Percentiles rank a stretch among this genome's conserved stretches.
phyloP scores from a whole-genome alignment of 208 protist species.

The Leishmania aethiopica region DNA sequence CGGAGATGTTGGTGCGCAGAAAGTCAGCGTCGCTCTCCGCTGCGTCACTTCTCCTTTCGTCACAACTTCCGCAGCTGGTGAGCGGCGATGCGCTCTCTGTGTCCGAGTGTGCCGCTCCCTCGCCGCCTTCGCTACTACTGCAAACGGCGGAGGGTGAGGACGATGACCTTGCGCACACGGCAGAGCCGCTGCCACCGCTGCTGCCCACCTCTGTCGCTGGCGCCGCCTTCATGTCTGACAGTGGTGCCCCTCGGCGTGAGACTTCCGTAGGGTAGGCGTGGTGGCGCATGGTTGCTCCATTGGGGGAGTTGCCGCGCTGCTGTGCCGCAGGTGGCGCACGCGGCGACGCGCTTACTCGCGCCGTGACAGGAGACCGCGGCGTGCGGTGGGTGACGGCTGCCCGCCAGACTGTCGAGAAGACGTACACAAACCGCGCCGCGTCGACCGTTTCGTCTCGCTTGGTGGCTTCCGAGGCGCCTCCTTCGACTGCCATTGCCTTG shows the following conservation, averaged over 20 bases:
- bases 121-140: background rate
- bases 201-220: background rate
- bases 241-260: background rate
- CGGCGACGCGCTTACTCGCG: background rate
- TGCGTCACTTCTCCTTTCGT: background rate
- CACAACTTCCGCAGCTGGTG: constrained; percentile 1
- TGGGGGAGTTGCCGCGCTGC: background rate
- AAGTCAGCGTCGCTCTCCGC: constrained; percentile 17
- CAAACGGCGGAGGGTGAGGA: background rate
- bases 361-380: background rate
- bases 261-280: background rate
- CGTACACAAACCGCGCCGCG: constrained; percentile 45
- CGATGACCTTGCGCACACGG: background rate
- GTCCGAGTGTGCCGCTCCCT: background rate
- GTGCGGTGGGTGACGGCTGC: constrained; percentile 31
- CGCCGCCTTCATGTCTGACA: background rate
- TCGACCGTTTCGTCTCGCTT: constrained; percentile 4
- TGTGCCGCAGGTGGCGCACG: background rate
- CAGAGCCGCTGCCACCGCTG: background rate
- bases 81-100: background rate
- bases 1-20: constrained; percentile 20
- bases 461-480: background rate
- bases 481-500: constrained; percentile 26
- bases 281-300: background rate
- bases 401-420: constrained; percentile 48